Evolutionary conservation across 352 stramenopile genomes (phyloP), one percentile per base, ranked within the genome.

Genomic region (Phytophthora agathidicida): DNA sequence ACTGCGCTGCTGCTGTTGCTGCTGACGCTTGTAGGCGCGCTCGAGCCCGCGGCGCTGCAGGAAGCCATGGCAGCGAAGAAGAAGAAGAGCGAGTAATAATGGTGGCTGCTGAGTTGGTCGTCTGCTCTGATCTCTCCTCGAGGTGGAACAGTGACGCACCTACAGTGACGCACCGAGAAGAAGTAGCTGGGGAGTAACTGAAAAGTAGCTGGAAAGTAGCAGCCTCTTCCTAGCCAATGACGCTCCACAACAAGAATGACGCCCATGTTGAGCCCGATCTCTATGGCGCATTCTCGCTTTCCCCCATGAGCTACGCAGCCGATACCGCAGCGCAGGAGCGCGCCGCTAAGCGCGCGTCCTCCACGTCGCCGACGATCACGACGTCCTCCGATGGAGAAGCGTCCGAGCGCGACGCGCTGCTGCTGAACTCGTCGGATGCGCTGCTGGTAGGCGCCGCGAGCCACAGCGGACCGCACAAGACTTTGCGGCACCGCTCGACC

Each of bases 41-140:
- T 52, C 14, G 49, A 50, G 14, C 28, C 36, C 7, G 35, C 48
- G 6, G 33, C 30, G 52, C 58, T 63, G 49, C 72, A 81, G 27
- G 68, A 81, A 32, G 68, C 68, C 71, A 80, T 80, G 22, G 27
- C 30, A 26, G 32, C n/a, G n/a, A n/a, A n/a, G n/a, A n/a, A n/a
- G n/a, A n/a, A n/a, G n/a, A n/a, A 61, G 33, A 66, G 55, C 19
- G 57, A 65, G 19, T 26, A 50, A 56, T 63, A 35, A 39, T 43
- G 17, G 28, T 48, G 17, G 43, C 27, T 38, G 27, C 24, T 37
- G 27, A 27, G 27, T 46, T n/a, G 33, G 46, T 52, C 55, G 53
- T 62, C 41, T 54, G 52, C 32, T 49, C 47, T 60, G 38, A 51
- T 60, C 56, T 38, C 47, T 43, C 46, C 55, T 8, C 7, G 13